These are phyloP conservation scores for Zasmidium angulare DNA, from an alignment of 2,329 filamentous ascomycete genomes.

Conservation along the genomic window DNA sequence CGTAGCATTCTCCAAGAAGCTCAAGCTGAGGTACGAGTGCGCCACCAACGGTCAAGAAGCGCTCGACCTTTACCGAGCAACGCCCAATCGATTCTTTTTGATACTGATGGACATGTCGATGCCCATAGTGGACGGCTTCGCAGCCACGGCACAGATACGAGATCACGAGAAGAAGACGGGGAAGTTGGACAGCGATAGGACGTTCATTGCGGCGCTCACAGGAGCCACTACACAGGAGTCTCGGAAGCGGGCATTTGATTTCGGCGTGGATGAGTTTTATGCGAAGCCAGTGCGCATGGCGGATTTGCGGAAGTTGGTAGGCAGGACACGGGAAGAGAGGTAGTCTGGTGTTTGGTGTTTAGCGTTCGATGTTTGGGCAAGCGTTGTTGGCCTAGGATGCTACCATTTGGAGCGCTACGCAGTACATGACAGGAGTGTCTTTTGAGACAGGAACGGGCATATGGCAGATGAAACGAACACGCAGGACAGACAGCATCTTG, in stretches of 20 bases:
- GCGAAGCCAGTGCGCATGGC: constrained; percentile 29
- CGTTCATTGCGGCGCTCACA: constrained; percentile 27
- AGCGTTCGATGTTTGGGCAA: too few species aligned
- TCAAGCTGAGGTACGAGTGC: constrained; percentile 11
- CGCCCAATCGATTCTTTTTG: constrained; percentile 7
- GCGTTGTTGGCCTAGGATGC: too few species aligned
- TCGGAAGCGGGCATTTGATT: constrained; percentile 19
- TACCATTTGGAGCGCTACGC: too few species aligned
- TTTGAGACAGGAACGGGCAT: too few species aligned
- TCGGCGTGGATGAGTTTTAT: constrained; percentile 28
- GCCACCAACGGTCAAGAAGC: constrained; percentile 19
- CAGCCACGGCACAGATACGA: constrained; percentile 22
- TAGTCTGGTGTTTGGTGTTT: too few species aligned
- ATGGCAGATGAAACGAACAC: too few species aligned
- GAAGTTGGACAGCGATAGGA: constrained; percentile 1
- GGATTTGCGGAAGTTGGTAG: constrained; percentile 8
- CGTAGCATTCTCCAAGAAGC: constrained; percentile 22
- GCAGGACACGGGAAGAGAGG: background rate
- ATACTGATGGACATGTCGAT: constrained; percentile 41
- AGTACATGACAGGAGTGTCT: too few species aligned
- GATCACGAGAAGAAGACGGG: constrained; percentile 17
- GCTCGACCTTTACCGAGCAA: constrained; percentile 11
- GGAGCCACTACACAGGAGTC: constrained; percentile 27
- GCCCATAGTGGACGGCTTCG: constrained; percentile 28
- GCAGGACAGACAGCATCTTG: too few species aligned